Conservation (phyloP, 495 filamentous ascomycete species). For the Hypoxylon trugodes region DNA sequence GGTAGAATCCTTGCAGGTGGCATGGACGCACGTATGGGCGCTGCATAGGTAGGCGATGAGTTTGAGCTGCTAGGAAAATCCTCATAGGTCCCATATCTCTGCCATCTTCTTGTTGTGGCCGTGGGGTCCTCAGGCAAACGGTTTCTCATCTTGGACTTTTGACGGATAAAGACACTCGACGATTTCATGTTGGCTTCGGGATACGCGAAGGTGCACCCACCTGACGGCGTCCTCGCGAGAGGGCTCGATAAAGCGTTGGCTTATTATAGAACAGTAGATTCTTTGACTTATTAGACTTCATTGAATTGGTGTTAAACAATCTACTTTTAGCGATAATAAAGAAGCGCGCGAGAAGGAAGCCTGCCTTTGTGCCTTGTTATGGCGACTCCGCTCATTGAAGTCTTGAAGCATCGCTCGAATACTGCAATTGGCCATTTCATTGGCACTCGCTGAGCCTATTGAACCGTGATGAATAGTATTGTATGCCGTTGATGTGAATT, state of each 20-base stretch:
- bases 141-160: not conserved
- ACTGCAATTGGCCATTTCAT: not conserved
- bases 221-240: not conserved
- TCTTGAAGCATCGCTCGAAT: not conserved
- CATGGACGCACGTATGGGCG: not conserved
- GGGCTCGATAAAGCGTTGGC: not conserved
- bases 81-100: not conserved
- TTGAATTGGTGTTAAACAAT: slow-evolving; percentile 1
- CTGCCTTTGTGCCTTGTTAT: slow-evolving; percentile 1
- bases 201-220: too few relatives aligned
- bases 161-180: not conserved
- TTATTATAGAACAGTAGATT: not conserved
- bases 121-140: not conserved
- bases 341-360: not conserved
- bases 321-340: not conserved
- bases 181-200: not conserved
- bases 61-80: slow-evolving; percentile 13
- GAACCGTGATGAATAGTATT: too few relatives aligned
- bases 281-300: not conserved
- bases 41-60: not conserved
- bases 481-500: too few relatives aligned
- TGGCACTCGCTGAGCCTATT: not conserved
- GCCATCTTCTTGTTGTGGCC: not conserved
- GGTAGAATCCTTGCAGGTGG: not conserved
- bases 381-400: not conserved